These are phyloP conservation scores for Alternaria brassicicola DNA, from an alignment of 2,329 filamentous ascomycete species.

Conservation along the genomic window DNA sequence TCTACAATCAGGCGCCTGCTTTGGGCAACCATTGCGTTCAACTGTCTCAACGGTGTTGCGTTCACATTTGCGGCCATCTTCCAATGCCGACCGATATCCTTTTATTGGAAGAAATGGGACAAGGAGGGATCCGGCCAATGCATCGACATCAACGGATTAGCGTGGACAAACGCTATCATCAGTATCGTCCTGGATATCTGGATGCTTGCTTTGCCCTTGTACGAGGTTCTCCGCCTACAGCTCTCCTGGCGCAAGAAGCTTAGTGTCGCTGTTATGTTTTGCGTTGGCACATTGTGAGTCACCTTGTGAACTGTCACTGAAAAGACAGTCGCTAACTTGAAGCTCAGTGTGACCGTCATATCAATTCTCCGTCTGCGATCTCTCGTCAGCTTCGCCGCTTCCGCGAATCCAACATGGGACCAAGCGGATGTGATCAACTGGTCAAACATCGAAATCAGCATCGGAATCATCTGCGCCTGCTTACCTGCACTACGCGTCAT, in stretches of 20 bases:
- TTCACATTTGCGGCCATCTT: slow-evolving; percentile 32
- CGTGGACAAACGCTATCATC: slow-evolving; percentile 42
- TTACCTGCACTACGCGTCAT: slow-evolving; percentile 52
- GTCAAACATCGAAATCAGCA: slow-evolving; percentile 52
- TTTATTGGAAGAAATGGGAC: slow-evolving; percentile 43
- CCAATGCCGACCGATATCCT: slow-evolving; percentile 44
- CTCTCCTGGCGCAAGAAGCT: slow-evolving; percentile 47
- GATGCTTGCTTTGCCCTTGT: slow-evolving; percentile 45
- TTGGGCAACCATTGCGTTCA: slow-evolving; percentile 32
- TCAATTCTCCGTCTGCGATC: slow-evolving; percentile 54
- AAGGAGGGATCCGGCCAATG: slow-evolving; percentile 36
- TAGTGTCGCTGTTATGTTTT: slow-evolving; percentile 47
- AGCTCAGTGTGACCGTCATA: slow-evolving; percentile 48
- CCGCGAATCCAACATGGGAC: slow-evolving; percentile 51
- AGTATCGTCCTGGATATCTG: slow-evolving; percentile 43
- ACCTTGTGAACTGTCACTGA: too few species aligned
- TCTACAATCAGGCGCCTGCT: slow-evolving; percentile 18
- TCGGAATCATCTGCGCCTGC: slow-evolving; percentile 55
- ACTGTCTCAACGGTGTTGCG: slow-evolving; percentile 28
- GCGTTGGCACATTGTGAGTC: slow-evolving; percentile 43
- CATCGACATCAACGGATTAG: slow-evolving; percentile 44
- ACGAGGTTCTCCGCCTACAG: slow-evolving; percentile 40
- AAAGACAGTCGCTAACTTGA: not conserved
- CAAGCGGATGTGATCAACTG: slow-evolving; percentile 51
- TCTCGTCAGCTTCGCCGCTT: slow-evolving; percentile 52